phyloP scores from a whole-genome alignment of 2,329 filamentous ascomycete genomes.

The Bipolaris bicolor region DNA sequence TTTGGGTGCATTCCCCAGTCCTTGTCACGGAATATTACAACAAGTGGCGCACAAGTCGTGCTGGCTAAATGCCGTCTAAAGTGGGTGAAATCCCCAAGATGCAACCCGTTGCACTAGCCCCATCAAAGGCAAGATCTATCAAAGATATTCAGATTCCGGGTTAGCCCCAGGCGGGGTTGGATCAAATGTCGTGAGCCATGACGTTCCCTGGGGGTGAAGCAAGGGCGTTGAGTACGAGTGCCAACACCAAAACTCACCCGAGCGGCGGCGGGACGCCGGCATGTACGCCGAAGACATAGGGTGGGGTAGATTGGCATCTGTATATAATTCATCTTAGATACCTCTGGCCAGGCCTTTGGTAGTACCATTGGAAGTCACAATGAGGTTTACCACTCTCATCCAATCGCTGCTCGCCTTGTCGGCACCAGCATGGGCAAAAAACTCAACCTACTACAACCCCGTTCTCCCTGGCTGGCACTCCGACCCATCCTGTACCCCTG shows the following conservation, averaged over 20 bases:
- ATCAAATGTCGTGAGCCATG: background rate
- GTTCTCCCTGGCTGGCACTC: constrained; percentile 53
- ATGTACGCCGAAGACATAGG: background rate
- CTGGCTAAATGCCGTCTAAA: constrained; percentile 3
- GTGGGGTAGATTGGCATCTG: background rate
- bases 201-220: background rate
- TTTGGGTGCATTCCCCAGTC: background rate
- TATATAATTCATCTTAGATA: background rate
- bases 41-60: background rate
- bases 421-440: background rate
- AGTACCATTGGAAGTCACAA: background rate
- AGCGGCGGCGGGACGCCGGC: background rate
- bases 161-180: background rate
- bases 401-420: constrained; percentile 1
- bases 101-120: background rate
- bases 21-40: background rate
- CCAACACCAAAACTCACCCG: background rate
- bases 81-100: background rate
- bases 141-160: background rate
- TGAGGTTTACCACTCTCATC: constrained; percentile 1
- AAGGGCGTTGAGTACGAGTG: background rate
- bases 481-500: constrained; percentile 56
- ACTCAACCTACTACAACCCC: constrained; percentile 8
- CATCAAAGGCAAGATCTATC: background rate
- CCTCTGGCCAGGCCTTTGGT: background rate